phyloP scores from a whole-genome alignment of 2,329 filamentous ascomycete species.

The Cylindrodendrum hubeiense region DNA sequence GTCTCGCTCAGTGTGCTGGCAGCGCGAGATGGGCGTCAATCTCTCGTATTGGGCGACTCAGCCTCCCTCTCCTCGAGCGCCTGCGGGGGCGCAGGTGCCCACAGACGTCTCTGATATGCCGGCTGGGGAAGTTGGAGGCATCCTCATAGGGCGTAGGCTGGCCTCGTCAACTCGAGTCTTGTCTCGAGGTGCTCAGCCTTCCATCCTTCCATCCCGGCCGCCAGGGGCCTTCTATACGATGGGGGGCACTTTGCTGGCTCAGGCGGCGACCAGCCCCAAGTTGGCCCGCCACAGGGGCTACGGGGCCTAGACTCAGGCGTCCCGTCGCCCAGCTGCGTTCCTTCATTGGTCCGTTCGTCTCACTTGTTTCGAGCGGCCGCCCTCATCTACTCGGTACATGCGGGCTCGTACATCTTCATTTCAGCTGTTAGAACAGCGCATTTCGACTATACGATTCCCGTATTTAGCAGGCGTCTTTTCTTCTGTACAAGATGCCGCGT shows the following conservation, averaged over 20 bases:
- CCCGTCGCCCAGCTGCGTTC: too few relatives aligned
- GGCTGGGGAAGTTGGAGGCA: too few relatives aligned
- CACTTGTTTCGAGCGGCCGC: too few relatives aligned
- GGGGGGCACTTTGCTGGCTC: conserved; percentile 3
- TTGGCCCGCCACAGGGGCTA: too few relatives aligned
- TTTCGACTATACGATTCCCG: not conserved
- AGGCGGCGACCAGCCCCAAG: conserved; percentile 1
- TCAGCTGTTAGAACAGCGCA: not conserved
- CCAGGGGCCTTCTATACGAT: conserved; percentile 9
- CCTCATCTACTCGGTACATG: not conserved
- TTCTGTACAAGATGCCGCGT: not conserved
- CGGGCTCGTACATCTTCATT: not conserved
- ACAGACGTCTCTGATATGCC: too few relatives aligned
- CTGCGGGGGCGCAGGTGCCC: not conserved
- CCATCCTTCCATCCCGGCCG: not conserved
- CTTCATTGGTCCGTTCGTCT: not conserved
- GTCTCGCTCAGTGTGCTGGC: not conserved
- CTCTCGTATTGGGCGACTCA: conserved; percentile 17
- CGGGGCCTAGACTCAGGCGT: too few relatives aligned
- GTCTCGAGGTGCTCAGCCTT: conserved; percentile 20
- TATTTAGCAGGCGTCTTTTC: too few relatives aligned
- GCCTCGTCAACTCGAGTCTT: conserved; percentile 2
- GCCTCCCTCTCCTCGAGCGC: not conserved
- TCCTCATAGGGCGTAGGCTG: not conserved
- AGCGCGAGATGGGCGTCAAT: not conserved